phyloP scores from a whole-genome alignment of 257 asterid species.

The Handroanthus guayacan region DNA sequence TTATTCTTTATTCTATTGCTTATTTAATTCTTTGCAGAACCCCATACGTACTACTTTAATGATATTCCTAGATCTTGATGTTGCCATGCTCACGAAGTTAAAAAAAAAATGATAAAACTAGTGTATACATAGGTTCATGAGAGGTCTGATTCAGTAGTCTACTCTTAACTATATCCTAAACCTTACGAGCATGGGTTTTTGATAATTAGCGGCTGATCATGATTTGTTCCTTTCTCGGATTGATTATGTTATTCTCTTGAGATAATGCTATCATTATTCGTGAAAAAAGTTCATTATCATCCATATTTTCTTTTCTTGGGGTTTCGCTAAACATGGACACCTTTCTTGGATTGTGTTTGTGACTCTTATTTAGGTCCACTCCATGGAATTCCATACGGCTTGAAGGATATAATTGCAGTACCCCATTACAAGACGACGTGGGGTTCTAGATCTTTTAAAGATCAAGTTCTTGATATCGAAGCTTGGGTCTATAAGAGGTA shows the following conservation, averaged over 20 bases:
- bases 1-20: too few species aligned
- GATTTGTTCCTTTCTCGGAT: neutral
- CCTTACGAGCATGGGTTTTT: neutral
- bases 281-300: neutral
- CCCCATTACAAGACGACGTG: conserved; percentile 91
- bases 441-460: conserved; percentile 79
- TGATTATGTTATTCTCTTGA: neutral
- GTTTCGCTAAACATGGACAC: neutral
- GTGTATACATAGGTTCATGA: neutral
- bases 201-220: conserved; percentile 9
- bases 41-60: conserved; percentile 9
- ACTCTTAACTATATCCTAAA: neutral
- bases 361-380: conserved; percentile 71
- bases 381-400: conserved; percentile 95
- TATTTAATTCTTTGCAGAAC: neutral
- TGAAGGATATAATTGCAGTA: conserved; percentile 93
- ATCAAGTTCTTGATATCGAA: conserved; percentile 84
- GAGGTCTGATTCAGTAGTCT: neutral
- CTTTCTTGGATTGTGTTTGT: neutral
- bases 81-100: neutral
- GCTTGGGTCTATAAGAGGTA: conserved; percentile 98
- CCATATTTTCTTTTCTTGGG: neutral
- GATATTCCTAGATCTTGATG: neutral
- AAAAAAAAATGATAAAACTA: neutral
- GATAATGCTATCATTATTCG: neutral